Percentiles rank a stretch among this genome's conserved stretches.
These are phyloP conservation scores for Ascochyta fabae DNA, from an alignment of 2,329 filamentous ascomycete genomes.

Conservation along the genomic window DNA sequence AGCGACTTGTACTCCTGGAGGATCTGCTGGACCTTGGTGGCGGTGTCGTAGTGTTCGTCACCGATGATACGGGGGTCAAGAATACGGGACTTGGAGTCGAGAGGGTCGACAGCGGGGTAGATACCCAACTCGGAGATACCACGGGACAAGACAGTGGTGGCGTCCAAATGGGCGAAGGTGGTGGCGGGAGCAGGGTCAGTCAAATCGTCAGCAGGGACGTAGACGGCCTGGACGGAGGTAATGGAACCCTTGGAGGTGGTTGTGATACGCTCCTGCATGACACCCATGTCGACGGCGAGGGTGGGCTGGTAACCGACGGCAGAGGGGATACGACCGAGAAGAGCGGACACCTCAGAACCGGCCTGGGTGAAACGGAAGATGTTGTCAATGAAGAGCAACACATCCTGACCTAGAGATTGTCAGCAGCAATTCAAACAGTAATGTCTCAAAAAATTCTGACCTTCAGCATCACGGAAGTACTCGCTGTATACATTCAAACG, in stretches of 20 bases:
- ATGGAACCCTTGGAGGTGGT: slow-evolving; percentile 99
- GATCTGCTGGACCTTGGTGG: slow-evolving; percentile 96
- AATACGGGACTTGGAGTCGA: slow-evolving; percentile 99
- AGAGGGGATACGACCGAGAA: slow-evolving; percentile 99
- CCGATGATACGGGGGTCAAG: slow-evolving; percentile 98
- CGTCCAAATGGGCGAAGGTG: slow-evolving; percentile 99
- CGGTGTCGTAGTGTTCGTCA: slow-evolving; percentile 95
- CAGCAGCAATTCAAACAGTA: too few species aligned
- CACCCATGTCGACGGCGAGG: slow-evolving; percentile 45
- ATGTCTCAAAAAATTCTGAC: slow-evolving; percentile 42
- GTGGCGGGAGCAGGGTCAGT: slow-evolving; percentile 99
- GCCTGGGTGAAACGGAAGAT: slow-evolving; percentile 99
- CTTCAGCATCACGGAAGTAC: slow-evolving; percentile 80
- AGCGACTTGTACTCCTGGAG: slow-evolving; percentile 99
- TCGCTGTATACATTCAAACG: slow-evolving; percentile 65
- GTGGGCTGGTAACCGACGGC: slow-evolving; percentile 89
- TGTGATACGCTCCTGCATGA: slow-evolving; percentile 98
- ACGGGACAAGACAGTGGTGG: slow-evolving; percentile 99
- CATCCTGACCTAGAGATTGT: slow-evolving; percentile 68
- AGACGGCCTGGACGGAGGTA: slow-evolving; percentile 99
- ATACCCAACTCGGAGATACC: slow-evolving; percentile 99
- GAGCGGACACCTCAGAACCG: slow-evolving; percentile 99
- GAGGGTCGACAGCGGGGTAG: slow-evolving; percentile 99
- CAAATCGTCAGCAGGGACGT: slow-evolving; percentile 99
- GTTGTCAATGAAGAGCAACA: slow-evolving; percentile 99